These are phyloP conservation scores for Arabidopsis thaliana DNA, from an alignment of 345 rosid genomes.

Conservation along the genomic window DNA sequence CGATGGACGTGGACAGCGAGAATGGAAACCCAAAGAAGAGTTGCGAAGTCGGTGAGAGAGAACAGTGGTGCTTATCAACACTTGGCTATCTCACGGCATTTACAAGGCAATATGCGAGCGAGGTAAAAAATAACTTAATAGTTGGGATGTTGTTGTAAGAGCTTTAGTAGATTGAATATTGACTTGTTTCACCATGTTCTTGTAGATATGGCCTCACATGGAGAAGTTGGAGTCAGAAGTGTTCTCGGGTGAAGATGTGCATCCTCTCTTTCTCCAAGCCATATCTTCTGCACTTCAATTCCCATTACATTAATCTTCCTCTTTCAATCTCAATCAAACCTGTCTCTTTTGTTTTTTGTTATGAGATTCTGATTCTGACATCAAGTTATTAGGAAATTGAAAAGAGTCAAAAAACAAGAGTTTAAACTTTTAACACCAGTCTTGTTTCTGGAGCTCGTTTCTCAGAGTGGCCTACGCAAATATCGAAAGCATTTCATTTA, in stretches of 20 bases:
- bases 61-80: conserved; percentile 94
- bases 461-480: background rate
- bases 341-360: background rate
- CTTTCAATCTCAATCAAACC: background rate
- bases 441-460: conserved; percentile 1
- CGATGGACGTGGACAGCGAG: conserved; percentile 85
- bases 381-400: conserved; percentile 19
- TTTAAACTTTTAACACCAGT: background rate
- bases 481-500: background rate
- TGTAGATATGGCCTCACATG: conserved; percentile 84
- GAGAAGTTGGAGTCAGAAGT: conserved; percentile 80
- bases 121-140: conserved; percentile 53
- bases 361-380: conserved; percentile 13
- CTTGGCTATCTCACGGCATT: conserved; percentile 87
- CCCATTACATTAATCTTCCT: conserved; percentile 22
- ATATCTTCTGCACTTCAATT: conserved; percentile 57
- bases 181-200: conserved; percentile 22
- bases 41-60: conserved; percentile 72
- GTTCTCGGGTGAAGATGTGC: conserved; percentile 58
- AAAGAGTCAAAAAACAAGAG: background rate
- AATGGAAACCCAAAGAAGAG: conserved; percentile 64
- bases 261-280: conserved; percentile 79
- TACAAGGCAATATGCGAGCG: conserved; percentile 89
- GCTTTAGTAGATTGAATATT: background rate
- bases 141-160: background rate